A percentile compares a stretch with the other conserved stretches of the same genome.
Evolutionary conservation across 139 green algal genomes (phyloP).

Genomic region (Tetradesmus obliquus): DNA sequence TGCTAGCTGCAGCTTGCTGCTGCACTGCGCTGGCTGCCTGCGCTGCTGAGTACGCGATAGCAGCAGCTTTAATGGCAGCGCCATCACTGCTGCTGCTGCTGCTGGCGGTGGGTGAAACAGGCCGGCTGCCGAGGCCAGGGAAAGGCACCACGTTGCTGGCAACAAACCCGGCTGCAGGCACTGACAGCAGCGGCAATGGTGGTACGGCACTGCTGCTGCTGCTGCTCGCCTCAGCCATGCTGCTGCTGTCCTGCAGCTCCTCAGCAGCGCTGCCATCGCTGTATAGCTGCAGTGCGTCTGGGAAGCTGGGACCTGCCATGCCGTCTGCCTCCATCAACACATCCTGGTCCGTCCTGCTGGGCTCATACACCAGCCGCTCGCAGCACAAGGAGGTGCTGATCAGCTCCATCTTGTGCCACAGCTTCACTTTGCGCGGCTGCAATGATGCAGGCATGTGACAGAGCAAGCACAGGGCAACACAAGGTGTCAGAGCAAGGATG

Average conservation of each 20-base stretch:
- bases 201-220: not conserved
- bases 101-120: not conserved
- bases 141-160: constrained; percentile 39
- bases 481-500: not conserved
- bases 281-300: constrained; percentile 38
- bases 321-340: constrained; percentile 70
- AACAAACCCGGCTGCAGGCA: not conserved
- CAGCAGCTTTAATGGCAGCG: not conserved
- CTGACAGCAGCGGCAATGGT: not conserved
- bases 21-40: not conserved
- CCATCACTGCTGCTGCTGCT: not conserved
- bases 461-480: not conserved
- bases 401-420: constrained; percentile 70
- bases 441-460: not conserved
- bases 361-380: constrained; percentile 53
- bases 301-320: constrained; percentile 63
- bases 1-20: not conserved
- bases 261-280: not conserved
- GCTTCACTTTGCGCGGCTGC: constrained; percentile 34
- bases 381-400: constrained; percentile 78
- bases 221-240: not conserved
- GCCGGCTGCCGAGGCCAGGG: not conserved
- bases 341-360: constrained; percentile 52
- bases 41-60: not conserved
- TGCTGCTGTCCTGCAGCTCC: not conserved